These are phyloP conservation scores for Coemansia brasiliensis DNA, from an alignment of 192 early-diverging fungal genomes.

Conservation along the genomic window DNA sequence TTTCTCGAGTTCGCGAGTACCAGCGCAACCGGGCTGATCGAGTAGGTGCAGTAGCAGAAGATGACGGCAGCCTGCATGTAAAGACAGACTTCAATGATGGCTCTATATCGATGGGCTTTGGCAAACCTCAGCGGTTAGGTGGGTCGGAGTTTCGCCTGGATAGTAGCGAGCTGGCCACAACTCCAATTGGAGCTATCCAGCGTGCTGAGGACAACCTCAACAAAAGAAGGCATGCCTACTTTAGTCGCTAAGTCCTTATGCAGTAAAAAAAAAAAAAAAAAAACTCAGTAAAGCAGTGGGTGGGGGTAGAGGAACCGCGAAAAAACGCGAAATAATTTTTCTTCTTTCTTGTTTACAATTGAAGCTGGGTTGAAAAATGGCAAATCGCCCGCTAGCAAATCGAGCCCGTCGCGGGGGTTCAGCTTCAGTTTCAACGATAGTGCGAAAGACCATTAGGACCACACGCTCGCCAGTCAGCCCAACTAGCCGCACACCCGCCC, in stretches of 20 bases:
- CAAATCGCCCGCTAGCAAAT: constrained; percentile 15
- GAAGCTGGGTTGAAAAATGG: constrained; percentile 11
- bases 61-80: constrained; percentile 49
- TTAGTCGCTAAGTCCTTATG: background rate
- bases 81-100: constrained; percentile 23
- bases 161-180: constrained; percentile 18
- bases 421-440: constrained; percentile 14
- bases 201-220: constrained; percentile 37
- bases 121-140: constrained; percentile 2
- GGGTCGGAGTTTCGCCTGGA: constrained; percentile 16
- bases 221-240: constrained; percentile 13
- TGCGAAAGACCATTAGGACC: constrained; percentile 28
- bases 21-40: constrained; percentile 44
- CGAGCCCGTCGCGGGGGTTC: constrained; percentile 33
- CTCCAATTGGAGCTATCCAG: constrained; percentile 37
- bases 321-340: constrained; percentile 9
- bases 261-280: background rate
- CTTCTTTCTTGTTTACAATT: constrained; percentile 1
- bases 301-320: background rate
- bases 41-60: constrained; percentile 39
- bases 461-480: constrained; percentile 8
- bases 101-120: too few species aligned
- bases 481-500: constrained; percentile 9
- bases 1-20: constrained; percentile 43
- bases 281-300: background rate